These are phyloP conservation scores for Endoconidiophora laricicola DNA, from an alignment of 2,329 filamentous ascomycete genomes.

Conservation along the genomic window DNA sequence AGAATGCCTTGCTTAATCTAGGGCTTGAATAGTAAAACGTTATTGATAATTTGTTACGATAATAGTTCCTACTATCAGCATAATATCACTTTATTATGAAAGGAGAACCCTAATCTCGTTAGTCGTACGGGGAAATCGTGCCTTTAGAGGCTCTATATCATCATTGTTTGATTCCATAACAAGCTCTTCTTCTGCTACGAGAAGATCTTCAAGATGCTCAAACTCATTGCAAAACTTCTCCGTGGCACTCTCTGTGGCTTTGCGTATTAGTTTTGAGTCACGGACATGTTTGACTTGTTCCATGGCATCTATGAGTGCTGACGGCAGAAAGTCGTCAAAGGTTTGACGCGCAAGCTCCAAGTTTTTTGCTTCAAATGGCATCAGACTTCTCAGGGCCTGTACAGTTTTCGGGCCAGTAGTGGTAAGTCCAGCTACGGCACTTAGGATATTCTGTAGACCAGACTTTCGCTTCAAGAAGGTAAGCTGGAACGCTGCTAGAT, in stretches of 20 bases:
- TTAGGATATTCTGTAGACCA: slow-evolving; percentile 48
- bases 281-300: slow-evolving; percentile 62
- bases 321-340: slow-evolving; percentile 81
- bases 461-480: slow-evolving; percentile 58
- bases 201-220: slow-evolving; percentile 38
- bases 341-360: slow-evolving; percentile 55
- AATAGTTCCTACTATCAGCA: not conserved
- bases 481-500: slow-evolving; percentile 52
- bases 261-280: slow-evolving; percentile 52
- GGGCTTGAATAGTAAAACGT: not conserved
- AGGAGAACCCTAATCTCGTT: slow-evolving; percentile 43
- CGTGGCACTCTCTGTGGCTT: slow-evolving; percentile 68
- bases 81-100: slow-evolving; percentile 23
- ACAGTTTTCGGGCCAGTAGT: slow-evolving; percentile 29
- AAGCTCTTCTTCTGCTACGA: slow-evolving; percentile 27
- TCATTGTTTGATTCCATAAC: slow-evolving; percentile 15
- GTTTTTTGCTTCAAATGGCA: slow-evolving; percentile 39
- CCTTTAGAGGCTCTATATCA: slow-evolving; percentile 22
- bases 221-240: slow-evolving; percentile 77
- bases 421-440: slow-evolving; percentile 5
- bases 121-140: slow-evolving; percentile 40
- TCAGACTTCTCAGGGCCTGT: slow-evolving; percentile 28
- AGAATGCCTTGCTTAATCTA: not conserved
- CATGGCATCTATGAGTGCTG: slow-evolving; percentile 79
- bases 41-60: not conserved